phyloP scores from a whole-genome alignment of 495 filamentous ascomycete genomes.

The Astrocystis sublimbata region DNA sequence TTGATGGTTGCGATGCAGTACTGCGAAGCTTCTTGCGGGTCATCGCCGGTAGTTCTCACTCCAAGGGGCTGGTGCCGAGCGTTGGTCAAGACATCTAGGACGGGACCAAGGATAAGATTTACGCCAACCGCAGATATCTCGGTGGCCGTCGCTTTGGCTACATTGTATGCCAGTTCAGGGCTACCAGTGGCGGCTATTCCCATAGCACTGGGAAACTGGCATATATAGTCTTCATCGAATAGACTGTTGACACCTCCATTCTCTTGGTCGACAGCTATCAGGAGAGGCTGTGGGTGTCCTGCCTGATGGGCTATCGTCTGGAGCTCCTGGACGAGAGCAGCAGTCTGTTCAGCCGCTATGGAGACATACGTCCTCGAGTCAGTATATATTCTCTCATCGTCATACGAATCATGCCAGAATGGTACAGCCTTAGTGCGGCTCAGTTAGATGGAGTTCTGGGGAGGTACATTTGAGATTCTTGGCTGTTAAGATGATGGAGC shows the following conservation, averaged over 20 bases:
- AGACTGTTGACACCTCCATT: constrained; percentile 95
- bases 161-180: constrained; percentile 71
- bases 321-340: constrained; percentile 76
- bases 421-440: constrained; percentile 5
- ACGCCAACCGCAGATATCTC: constrained; percentile 84
- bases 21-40: constrained; percentile 85
- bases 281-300: constrained; percentile 78
- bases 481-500: constrained; percentile 79
- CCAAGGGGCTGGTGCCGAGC: constrained; percentile 83
- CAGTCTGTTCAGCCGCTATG: constrained; percentile 79
- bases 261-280: constrained; percentile 87
- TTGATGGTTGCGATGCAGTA: constrained; percentile 86
- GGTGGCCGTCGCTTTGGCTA: constrained; percentile 83
- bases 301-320: constrained; percentile 86
- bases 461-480: constrained; percentile 84
- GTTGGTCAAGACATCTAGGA: constrained; percentile 88
- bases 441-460: constrained; percentile 3
- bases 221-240: constrained; percentile 87
- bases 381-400: constrained; percentile 12
- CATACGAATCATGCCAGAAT: background rate
- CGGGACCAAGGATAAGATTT: constrained; percentile 87
- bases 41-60: constrained; percentile 79
- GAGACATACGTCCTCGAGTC: constrained; percentile 16
- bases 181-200: constrained; percentile 83
- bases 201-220: constrained; percentile 91